Evolutionary conservation across 177 flowering plant genomes (phyloP).

Genomic region (Vitis hybrid): DNA sequence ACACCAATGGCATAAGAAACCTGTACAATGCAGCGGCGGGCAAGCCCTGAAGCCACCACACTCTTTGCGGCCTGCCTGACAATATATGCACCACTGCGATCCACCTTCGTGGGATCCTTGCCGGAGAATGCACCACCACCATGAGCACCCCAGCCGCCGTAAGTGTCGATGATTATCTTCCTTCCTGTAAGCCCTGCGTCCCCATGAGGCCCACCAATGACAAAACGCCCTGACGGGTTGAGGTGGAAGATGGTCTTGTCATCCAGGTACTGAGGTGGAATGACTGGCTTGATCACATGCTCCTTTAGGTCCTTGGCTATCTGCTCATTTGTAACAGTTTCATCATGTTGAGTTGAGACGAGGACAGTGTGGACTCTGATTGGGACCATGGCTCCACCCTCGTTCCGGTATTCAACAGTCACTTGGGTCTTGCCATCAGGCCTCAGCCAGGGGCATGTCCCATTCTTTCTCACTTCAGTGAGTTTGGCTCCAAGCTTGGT

Average conservation of each 20-base stretch:
- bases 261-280: constrained; percentile 9
- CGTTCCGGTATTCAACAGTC: constrained; percentile 14
- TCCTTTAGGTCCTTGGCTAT: constrained; percentile 13
- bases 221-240: constrained; percentile 17
- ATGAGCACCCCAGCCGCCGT: constrained; percentile 9
- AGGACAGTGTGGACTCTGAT: constrained; percentile 20
- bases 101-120: constrained; percentile 18
- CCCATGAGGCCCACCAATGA: constrained; percentile 22
- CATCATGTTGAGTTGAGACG: constrained; percentile 21
- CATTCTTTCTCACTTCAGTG: not conserved
- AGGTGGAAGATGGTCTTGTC: constrained; percentile 17
- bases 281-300: constrained; percentile 12
- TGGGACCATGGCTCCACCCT: constrained; percentile 18
- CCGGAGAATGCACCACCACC: constrained; percentile 6
- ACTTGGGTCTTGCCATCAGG: not conserved
- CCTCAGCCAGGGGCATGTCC: constrained; percentile 2
- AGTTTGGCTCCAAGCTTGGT: no score
- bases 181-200: constrained; percentile 24
- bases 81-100: constrained; percentile 13
- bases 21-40: constrained; percentile 23
- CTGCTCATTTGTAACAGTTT: constrained; percentile 17
- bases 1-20: constrained; percentile 27
- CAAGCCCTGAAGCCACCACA: constrained; percentile 14
- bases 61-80: constrained; percentile 11
- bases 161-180: constrained; percentile 12